Evolutionary conservation across 495 filamentous ascomycete species (phyloP), one percentile per base, ranked within the genome.

Genomic region (Immersiella caudata): DNA sequence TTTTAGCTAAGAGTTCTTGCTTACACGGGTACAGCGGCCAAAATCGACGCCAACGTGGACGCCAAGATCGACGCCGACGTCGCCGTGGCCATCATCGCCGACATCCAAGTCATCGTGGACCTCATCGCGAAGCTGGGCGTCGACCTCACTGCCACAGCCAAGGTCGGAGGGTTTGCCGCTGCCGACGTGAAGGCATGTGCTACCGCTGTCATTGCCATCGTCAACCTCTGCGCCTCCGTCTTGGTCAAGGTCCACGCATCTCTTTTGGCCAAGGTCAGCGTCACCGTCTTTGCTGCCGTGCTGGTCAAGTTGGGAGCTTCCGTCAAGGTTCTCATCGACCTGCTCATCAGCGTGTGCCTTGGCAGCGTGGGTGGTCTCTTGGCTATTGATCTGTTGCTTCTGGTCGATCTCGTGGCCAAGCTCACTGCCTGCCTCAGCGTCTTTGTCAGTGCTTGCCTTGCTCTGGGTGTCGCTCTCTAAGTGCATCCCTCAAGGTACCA

Each of bases 221-320:
- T 61, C 58, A 61, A 61, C 58, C 58, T 61, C 25, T 35, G 26
- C 58, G 58, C 58, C 24, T 35, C 58, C 5, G 58, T 61, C 14
- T 25, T 61, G 26, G 25, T 61, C 58, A 61, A 61, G 58, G 36
- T 61, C 58, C 58, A 61, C 29, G 58, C 58, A 6, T 33, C 58
- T 2, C 25, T 61, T 5, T 6, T 24, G 12, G 58, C 58, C 29
- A 61, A 24, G 14, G 58, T 61, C 58, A 61, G 58, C 29, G 2
- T 61, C 25, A 61, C 27, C 58, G 18, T 61, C 58, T 61, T 61
- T 61, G 58, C 58, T 8, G 29, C 58, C 16, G 58, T 61, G 8
- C 18, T 61, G 29, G 16, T 61, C 14, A 61, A 61, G 58, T 36
- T 61, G 58, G 58, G 27, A n/a, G 58, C 58, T 24, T 3, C 25